These are phyloP conservation scores for Tylopilus plumbeoviolaceoides DNA, from an alignment of 768 basidiomycete species.

Conservation along the genomic window DNA sequence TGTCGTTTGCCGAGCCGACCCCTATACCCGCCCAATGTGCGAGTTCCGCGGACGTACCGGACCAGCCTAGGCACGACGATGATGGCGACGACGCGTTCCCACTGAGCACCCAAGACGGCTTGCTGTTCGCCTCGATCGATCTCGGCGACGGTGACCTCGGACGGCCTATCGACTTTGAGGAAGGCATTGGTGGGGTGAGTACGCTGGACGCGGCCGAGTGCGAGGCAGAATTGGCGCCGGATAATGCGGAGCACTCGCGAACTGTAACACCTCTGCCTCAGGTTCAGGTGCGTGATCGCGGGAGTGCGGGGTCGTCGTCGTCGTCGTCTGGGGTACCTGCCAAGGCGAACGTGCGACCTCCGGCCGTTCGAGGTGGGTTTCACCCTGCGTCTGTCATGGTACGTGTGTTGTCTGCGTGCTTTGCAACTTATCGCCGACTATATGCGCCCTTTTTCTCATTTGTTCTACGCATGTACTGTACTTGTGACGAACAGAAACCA, in stretches of 20 bases:
- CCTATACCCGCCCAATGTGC: neutral
- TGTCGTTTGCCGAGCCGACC: constrained; percentile 3
- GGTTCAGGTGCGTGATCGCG: constrained; percentile 8
- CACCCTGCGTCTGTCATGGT: constrained; percentile 47
- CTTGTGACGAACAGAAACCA: constrained; percentile 9
- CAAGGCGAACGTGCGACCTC: neutral
- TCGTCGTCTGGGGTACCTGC: neutral
- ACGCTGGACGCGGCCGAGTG: constrained; percentile 6
- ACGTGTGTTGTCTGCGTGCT: constrained; percentile 7
- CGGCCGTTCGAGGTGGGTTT: constrained; percentile 25
- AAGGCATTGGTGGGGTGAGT: constrained; percentile 25
- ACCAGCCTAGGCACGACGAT: neutral
- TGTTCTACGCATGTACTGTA: too few species aligned
- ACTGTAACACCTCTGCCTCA: neutral
- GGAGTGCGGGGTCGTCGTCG: neutral
- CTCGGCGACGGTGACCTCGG: constrained; percentile 42
- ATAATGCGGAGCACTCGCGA: neutral
- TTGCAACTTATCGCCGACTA: neutral
- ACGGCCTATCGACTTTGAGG: constrained; percentile 38
- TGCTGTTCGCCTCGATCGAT: constrained; percentile 56
- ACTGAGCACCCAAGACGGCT: constrained; percentile 64
- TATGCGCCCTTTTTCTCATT: constrained; percentile 1
- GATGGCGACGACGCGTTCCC: constrained; percentile 38
- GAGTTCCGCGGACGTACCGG: neutral
- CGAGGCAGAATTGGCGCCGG: neutral